Percentiles rank a stretch among this genome's conserved stretches.
Evolutionary conservation across 1,284 basidiomycete species (phyloP).

Genomic region (Boletus subluridellus): DNA sequence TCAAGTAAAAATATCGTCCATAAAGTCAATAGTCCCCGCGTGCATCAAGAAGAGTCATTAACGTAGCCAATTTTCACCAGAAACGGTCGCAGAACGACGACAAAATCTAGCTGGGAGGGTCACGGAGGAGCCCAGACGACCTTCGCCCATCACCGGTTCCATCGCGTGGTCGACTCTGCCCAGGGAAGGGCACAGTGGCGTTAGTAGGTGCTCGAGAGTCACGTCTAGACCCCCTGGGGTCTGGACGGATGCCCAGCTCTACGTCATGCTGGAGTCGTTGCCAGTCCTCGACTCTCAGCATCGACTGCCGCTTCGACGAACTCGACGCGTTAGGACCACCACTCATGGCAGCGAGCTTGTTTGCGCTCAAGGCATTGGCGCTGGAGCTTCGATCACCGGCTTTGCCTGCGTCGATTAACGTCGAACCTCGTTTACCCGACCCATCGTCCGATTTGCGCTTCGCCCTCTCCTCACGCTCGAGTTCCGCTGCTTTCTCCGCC

Average conservation of each 20-base stretch:
- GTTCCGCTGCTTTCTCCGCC: slow-evolving; percentile 62
- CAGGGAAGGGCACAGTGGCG: slow-evolving; percentile 51
- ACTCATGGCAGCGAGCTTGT: slow-evolving; percentile 49
- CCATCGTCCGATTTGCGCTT: slow-evolving; percentile 46
- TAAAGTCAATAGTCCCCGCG: slow-evolving; percentile 19
- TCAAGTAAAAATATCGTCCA: slow-evolving; percentile 21
- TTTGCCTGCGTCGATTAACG: slow-evolving; percentile 30
- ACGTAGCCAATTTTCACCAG: slow-evolving; percentile 2
- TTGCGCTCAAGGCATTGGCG: slow-evolving; percentile 55
- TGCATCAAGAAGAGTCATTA: slow-evolving; percentile 20
- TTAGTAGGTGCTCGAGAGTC: slow-evolving; percentile 34
- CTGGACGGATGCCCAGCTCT: slow-evolving; percentile 35
- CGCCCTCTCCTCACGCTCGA: slow-evolving; percentile 43
- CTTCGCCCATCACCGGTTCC: slow-evolving; percentile 32
- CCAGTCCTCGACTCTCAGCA: slow-evolving; percentile 80
- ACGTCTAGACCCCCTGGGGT: slow-evolving; percentile 33
- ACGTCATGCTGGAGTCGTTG: slow-evolving; percentile 63
- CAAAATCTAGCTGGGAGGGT: slow-evolving; percentile 30
- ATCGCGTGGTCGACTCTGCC: slow-evolving; percentile 23
- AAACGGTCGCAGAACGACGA: neutral
- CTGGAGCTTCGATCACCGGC: slow-evolving; percentile 42
- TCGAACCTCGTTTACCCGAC: slow-evolving; percentile 31
- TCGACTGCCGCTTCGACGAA: slow-evolving; percentile 63
- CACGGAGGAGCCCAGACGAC: slow-evolving; percentile 24
- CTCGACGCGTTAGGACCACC: slow-evolving; percentile 30